Evolutionary conservation across 2,329 filamentous ascomycete species (phyloP), one percentile per base, ranked within the genome.

Genomic region (Lachnellula hyalina): DNA sequence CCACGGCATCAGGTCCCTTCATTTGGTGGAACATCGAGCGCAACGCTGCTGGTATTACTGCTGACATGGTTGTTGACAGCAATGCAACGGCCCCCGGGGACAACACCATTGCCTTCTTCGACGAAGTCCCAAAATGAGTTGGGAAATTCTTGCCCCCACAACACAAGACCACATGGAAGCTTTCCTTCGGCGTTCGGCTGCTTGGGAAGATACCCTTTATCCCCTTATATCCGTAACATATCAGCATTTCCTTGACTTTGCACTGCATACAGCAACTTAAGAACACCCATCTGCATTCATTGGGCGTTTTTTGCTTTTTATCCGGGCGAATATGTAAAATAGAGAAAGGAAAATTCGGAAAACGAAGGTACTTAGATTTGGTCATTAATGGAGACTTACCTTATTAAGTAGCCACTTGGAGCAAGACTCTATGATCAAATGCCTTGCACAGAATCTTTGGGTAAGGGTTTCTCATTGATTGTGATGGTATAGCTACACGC

Each of bases 11-110:
- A 32, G 70, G 70, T 0, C 70, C 70, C 2, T 72, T 72, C 57
- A 63, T 71, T 17, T 71, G 66, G 53, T 72, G 70, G 70, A 68
- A 67, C 35, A 63, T 70, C 5, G 60, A 65, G 32, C 28, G 51
- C 8, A 60, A 58, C 53, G 53, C 45, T 12, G 53, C 55, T 36
- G 50, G 51, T 2, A 35, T 49, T 2, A 49, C 53, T 14, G 59
- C 62, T 23, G 44, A 60, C 12, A 46, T 46, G 23, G n/a, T 14
- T 25, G 44, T 8, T 12, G 23, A 46, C 44, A 12, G 25, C 44
- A 15, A 46, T 17, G 12, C 36, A 38, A 17, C n/a, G 36, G 12
- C 36, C n/a, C 41, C 19, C 14, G 45, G 46, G n/a, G 41, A 58
- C 5, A 62, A 65, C n/a, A 60, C 62, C 8, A 46, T 67, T 12